A percentile compares a stretch with the other conserved stretches of the same genome.
Conservation (phyloP, 352 stramenopile species). For the Phytophthora agathidicida region DNA sequence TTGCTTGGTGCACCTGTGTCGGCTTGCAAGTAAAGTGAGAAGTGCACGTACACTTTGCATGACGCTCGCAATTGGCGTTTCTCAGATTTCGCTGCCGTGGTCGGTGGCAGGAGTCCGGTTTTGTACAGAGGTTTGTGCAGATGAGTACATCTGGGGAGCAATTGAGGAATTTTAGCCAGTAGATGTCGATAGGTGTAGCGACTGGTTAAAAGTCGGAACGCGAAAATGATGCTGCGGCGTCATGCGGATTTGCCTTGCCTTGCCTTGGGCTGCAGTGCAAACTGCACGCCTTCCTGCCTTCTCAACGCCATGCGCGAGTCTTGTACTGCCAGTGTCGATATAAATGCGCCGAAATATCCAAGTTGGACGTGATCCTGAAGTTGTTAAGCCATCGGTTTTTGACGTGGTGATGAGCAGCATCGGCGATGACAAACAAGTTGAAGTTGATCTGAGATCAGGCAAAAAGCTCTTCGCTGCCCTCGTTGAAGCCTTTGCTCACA, state of each 20-base stretch:
- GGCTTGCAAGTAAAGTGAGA: conserved; percentile 8
- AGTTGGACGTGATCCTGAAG: conserved; percentile 9
- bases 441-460: too few relatives aligned
- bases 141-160: conserved; percentile 1
- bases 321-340: too few relatives aligned
- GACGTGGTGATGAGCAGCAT: conserved; percentile 11
- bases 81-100: conserved; percentile 11
- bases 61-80: conserved; percentile 9
- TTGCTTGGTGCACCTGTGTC: too few relatives aligned
- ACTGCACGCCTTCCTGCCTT: too few relatives aligned
- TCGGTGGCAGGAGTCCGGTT: not conserved
- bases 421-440: conserved; percentile 14
- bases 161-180: conserved; percentile 5
- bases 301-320: too few relatives aligned
- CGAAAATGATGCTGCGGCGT: conserved; percentile 14
- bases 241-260: conserved; percentile 2
- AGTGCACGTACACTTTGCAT: conserved; percentile 12
- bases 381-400: not conserved
- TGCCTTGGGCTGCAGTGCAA: too few relatives aligned
- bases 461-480: too few relatives aligned
- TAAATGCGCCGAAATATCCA: too few relatives aligned
- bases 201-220: conserved; percentile 19
- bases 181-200: not conserved
- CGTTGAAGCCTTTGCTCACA: too few relatives aligned
- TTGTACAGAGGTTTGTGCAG: not conserved